Base-by-base conservation (phyloP, 169 alveolate species). In the Babesia ovis region DNA sequence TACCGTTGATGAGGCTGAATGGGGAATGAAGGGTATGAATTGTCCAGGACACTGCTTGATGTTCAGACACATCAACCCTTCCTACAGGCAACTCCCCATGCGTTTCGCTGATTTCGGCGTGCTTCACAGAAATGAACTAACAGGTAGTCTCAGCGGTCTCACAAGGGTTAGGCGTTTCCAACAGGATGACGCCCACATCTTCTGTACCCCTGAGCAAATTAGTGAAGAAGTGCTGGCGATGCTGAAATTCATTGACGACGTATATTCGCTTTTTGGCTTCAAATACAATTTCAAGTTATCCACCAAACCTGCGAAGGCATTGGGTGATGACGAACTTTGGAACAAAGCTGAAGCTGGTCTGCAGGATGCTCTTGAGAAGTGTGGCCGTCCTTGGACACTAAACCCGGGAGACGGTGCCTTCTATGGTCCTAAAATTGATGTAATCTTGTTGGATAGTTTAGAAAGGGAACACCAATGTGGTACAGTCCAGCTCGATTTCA, bases 321-420 rank as follows among this genome's bases (percentile, higher is more conserved):
- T 98, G 35, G 99, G 99, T 46, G 90, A 91, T 61, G 92, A 83
- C 37, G 94, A 92, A 62, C 85, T 94, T 35, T 98, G 99, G 99
- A 94, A 93, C 69, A 76, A 86, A 61, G 99, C 99, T 14, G 99
- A 98, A 85, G 83, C 66, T 22, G 93, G 95, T 37, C 91, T 98
- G 37, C 88, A 87, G 71, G 94, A 91, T 31, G 99, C 99, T 4
- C 91, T 98, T 8, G 91, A 96, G 56, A 90, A 77, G 41, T 90
- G 93, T 25, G 99, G 98, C 27, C 87, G 91, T 46, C 91, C 94
- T 12, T 97, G 98, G 98, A 92, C 93, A 62, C 64, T 95, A 25
- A 98, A 98, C 83, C 97, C 96, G 37, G 99, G 99, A 11, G 99
- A 98, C 83, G 99, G 99, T 4, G 99, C 99, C 27, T 98, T 98